Conservation (phyloP, 2,329 filamentous ascomycete species). For the Botryotinia convoluta region DNA sequence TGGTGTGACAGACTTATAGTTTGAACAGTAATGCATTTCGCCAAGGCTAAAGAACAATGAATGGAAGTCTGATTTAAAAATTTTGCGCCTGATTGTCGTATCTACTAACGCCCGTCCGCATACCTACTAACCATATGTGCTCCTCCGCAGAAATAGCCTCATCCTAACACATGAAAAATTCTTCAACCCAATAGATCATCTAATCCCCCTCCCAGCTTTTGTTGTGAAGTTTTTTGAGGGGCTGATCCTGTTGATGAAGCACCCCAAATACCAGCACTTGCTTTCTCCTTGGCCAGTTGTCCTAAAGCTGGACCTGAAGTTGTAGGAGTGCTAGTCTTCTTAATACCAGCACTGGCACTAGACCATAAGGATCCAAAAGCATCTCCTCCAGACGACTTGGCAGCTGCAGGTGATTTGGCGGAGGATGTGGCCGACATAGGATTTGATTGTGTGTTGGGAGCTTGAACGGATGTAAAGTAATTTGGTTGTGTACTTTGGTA, state of each 20-base stretch:
- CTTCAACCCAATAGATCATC: conserved; percentile 47
- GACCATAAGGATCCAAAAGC: conserved; percentile 87
- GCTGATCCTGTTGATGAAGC: conserved; percentile 49
- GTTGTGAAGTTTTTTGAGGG: conserved; percentile 32
- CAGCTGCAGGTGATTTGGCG: conserved; percentile 48
- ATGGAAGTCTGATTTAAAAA: not conserved
- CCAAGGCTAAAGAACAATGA: not conserved
- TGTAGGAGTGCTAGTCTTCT: conserved; percentile 63
- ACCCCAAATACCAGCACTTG: conserved; percentile 91
- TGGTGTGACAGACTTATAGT: not conserved
- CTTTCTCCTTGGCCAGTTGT: conserved; percentile 97
- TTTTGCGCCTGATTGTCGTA: conserved; percentile 17
- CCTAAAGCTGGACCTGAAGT: conserved; percentile 76
- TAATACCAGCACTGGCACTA: conserved; percentile 65
- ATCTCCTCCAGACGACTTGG: conserved; percentile 67
- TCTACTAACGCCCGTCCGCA: conserved; percentile 18
- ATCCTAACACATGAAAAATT: not conserved
- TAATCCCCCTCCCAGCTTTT: conserved; percentile 40
- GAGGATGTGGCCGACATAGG: conserved; percentile 38
- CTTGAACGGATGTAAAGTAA: conserved; percentile 84
- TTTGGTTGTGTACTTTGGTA: conserved; percentile 83
- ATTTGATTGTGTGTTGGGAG: conserved; percentile 40
- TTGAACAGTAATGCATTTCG: not conserved
- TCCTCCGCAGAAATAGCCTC: not conserved
- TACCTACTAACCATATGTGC: conserved; percentile 12